Percentiles rank a stretch among this genome's conserved stretches.
phyloP scores from a whole-genome alignment of 2,329 filamentous ascomycete species.

The Fusarium lyarnte region DNA sequence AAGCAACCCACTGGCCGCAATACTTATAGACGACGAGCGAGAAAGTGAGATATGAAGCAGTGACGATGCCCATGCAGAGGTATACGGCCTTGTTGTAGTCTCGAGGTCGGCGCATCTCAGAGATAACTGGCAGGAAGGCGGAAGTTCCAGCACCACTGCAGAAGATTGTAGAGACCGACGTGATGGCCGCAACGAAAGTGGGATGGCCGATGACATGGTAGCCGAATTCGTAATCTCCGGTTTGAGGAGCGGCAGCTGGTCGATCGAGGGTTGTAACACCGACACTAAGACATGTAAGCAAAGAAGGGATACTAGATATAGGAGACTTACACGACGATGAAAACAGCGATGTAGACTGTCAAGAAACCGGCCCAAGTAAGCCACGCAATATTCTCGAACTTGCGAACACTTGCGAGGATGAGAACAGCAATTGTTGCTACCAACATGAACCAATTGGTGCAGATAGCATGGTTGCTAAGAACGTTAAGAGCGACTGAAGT shows the following conservation, averaged over 20 bases:
- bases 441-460: slow-evolving; percentile 67
- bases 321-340: slow-evolving; percentile 55
- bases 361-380: slow-evolving; percentile 62
- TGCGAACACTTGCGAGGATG: slow-evolving; percentile 58
- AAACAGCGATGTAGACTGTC: slow-evolving; percentile 63
- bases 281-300: slow-evolving; percentile 13
- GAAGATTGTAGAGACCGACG: slow-evolving; percentile 54
- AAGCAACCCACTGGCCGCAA: slow-evolving; percentile 44
- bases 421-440: slow-evolving; percentile 62
- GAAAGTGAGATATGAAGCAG: slow-evolving; percentile 43
- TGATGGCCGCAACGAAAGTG: slow-evolving; percentile 64
- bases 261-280: slow-evolving; percentile 59
- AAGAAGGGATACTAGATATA: neutral
- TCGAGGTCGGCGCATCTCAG: slow-evolving; percentile 59
- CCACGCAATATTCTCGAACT: slow-evolving; percentile 58
- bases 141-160: slow-evolving; percentile 58
- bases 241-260: slow-evolving; percentile 65
- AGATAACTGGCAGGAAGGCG: slow-evolving; percentile 56
- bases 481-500: slow-evolving; percentile 69
- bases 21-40: slow-evolving; percentile 46
- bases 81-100: slow-evolving; percentile 42
- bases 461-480: slow-evolving; percentile 65
- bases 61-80: slow-evolving; percentile 38
- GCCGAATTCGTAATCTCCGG: slow-evolving; percentile 64
- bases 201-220: slow-evolving; percentile 61